phyloP scores from a whole-genome alignment of 192 early-diverging fungal genomes.

The Umbelopsis isabellina region DNA sequence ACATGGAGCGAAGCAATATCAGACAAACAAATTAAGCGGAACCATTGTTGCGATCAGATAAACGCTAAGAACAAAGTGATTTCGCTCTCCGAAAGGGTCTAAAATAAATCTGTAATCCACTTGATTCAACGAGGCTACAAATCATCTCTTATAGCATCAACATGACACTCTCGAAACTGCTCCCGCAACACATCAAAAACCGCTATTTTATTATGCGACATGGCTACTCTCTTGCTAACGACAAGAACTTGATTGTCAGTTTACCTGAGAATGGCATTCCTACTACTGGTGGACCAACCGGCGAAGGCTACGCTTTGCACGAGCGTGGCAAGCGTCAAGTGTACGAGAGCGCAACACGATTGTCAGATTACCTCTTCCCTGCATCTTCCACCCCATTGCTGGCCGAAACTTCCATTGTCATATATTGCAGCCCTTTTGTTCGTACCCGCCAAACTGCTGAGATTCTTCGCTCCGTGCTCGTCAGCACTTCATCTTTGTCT shows the following conservation, averaged over 20 bases:
- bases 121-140: not conserved
- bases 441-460: conserved; percentile 55
- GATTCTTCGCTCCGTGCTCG: conserved; percentile 41
- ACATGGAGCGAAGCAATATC: no score
- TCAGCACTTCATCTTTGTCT: not conserved
- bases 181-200: conserved; percentile 31
- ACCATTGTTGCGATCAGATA: no score
- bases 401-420: conserved; percentile 29
- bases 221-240: conserved; percentile 60
- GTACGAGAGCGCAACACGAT: conserved; percentile 33
- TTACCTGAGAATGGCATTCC: conserved; percentile 56
- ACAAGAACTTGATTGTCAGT: conserved; percentile 54
- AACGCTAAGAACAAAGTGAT: no score
- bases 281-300: conserved; percentile 46
- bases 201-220: conserved; percentile 55
- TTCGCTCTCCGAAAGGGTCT: not conserved
- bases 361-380: conserved; percentile 34
- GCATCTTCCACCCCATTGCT: not conserved
- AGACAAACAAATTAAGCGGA: no score
- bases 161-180: not conserved
- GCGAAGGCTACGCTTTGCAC: conserved; percentile 56
- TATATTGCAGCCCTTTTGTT: conserved; percentile 57
- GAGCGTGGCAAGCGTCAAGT: conserved; percentile 54
- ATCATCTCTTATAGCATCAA: not conserved
- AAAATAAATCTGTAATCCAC: not conserved